Evolutionary conservation across 148 eudicot species (phyloP).

Genomic region (Pharnaceum exiguum): DNA sequence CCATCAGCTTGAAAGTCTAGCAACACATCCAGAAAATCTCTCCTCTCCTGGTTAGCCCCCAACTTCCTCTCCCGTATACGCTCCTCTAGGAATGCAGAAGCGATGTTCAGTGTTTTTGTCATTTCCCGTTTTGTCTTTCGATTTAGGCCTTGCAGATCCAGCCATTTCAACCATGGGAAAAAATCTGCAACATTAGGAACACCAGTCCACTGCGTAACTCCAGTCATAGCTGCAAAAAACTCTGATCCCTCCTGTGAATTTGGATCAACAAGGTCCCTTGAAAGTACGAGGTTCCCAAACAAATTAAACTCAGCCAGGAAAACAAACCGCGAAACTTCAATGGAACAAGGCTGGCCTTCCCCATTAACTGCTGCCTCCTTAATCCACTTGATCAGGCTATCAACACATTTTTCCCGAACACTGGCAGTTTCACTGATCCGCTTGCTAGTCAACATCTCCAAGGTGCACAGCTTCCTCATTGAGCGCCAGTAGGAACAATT

Average conservation of each 20-base stretch:
- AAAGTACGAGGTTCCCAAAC: constrained; percentile 17
- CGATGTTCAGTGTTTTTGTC: constrained; percentile 5
- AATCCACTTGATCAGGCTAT: constrained; percentile 17
- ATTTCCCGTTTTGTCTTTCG: constrained; percentile 13
- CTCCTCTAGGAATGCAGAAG: constrained; percentile 9
- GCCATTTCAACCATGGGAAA: constrained; percentile 16
- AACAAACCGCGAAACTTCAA: constrained; percentile 7
- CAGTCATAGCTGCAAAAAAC: constrained; percentile 20
- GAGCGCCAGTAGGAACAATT: constrained; percentile 13
- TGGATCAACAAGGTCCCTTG: constrained; percentile 16
- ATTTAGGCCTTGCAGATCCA: constrained; percentile 17
- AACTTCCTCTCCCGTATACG: constrained; percentile 12
- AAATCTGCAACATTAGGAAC: constrained; percentile 17
- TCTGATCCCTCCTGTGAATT: constrained; percentile 9
- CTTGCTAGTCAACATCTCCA: constrained; percentile 12
- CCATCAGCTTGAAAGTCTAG: constrained; percentile 16
- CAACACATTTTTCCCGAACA: constrained; percentile 20
- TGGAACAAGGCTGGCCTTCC: too few relatives aligned
- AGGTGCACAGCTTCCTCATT: constrained; percentile 8
- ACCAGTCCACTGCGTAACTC: constrained; percentile 18
- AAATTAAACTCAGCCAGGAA: constrained; percentile 20
- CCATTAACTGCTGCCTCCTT: constrained; percentile 4
- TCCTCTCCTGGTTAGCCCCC: constrained; percentile 1
- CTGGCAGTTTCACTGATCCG: constrained; percentile 10
- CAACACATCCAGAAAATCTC: constrained; percentile 20